phyloP scores from a whole-genome alignment of 805 yeast species.

The Nematodospora valgi region DNA sequence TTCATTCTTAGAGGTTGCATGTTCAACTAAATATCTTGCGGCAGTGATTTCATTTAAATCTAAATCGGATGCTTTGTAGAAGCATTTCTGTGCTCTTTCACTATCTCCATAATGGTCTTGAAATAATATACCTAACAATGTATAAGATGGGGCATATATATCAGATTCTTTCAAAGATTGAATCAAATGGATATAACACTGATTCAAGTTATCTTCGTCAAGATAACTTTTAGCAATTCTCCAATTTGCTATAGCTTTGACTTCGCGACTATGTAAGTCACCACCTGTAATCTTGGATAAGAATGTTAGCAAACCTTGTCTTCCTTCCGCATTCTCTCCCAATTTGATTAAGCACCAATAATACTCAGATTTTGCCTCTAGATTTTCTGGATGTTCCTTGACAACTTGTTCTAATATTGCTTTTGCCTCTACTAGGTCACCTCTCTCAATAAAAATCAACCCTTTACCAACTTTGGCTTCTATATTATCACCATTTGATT shows the following conservation, averaged over 20 bases:
- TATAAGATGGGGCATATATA: slow-evolving; percentile 73
- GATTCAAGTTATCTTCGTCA: slow-evolving; percentile 30
- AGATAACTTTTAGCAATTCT: slow-evolving; percentile 67
- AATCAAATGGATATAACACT: slow-evolving; percentile 57
- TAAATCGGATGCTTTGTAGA: slow-evolving; percentile 83
- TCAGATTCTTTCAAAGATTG: slow-evolving; percentile 61
- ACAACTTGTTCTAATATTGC: slow-evolving; percentile 50
- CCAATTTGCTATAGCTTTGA: slow-evolving; percentile 64
- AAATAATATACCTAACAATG: slow-evolving; percentile 78
- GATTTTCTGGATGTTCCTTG: slow-evolving; percentile 46
- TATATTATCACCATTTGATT: slow-evolving; percentile 40
- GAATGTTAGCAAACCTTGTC: slow-evolving; percentile 45
- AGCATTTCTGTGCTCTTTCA: slow-evolving; percentile 78
- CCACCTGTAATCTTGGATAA: slow-evolving; percentile 44
- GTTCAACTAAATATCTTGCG: slow-evolving; percentile 66
- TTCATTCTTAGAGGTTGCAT: slow-evolving; percentile 63
- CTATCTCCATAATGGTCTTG: slow-evolving; percentile 53
- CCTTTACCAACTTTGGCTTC: slow-evolving; percentile 82
- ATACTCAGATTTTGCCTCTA: slow-evolving; percentile 61
- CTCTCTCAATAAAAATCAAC: slow-evolving; percentile 65
- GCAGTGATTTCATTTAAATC: slow-evolving; percentile 74
- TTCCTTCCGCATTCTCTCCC: slow-evolving; percentile 49
- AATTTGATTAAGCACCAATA: slow-evolving; percentile 74
- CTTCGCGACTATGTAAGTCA: slow-evolving; percentile 50
- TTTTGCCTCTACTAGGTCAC: slow-evolving; percentile 54